phyloP scores from a whole-genome alignment of 164 flowering plant genomes.

The Vitis cinerea region DNA sequence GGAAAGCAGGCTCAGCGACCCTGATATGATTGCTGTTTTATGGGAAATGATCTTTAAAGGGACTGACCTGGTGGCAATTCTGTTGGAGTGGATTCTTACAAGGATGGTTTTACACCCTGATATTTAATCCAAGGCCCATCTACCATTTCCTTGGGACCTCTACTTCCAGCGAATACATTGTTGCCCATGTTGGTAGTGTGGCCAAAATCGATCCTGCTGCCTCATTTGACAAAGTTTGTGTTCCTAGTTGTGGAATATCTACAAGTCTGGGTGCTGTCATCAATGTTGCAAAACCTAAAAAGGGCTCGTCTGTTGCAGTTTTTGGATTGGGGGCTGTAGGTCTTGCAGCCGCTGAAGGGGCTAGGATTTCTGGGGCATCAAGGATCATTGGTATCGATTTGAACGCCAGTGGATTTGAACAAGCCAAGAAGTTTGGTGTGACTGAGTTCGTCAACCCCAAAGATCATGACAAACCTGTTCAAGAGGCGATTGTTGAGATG shows the following conservation, averaged over 20 bases:
- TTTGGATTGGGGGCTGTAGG: slow-evolving; percentile 61
- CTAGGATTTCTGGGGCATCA: slow-evolving; percentile 40
- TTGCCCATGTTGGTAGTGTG: no score
- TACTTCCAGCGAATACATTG: no score
- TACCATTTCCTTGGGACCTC: no score
- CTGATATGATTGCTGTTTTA: no score
- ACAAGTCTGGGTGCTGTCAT: slow-evolving; percentile 53
- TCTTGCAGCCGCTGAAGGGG: slow-evolving; percentile 58
- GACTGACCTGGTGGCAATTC: no score
- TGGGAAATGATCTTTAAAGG: no score
- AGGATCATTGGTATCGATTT: slow-evolving; percentile 51
- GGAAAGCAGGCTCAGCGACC: no score
- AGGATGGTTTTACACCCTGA: no score
- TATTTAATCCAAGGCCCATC: no score
- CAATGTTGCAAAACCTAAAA: slow-evolving; percentile 56
- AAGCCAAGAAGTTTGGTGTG: slow-evolving; percentile 49
- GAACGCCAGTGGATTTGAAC: slow-evolving; percentile 30
- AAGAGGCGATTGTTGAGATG: slow-evolving; percentile 50
- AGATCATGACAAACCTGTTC: slow-evolving; percentile 51
- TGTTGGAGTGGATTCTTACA: no score
- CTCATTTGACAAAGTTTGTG: slow-evolving; percentile 50
- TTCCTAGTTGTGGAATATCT: slow-evolving; percentile 44
- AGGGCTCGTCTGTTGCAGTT: slow-evolving; percentile 46
- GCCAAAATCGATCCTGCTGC: slow-evolving; percentile 9
- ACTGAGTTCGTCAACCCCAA: slow-evolving; percentile 64